These are phyloP conservation scores for Gloeostereum incarnatum DNA, from an alignment of 768 basidiomycete species.

Conservation along the genomic window DNA sequence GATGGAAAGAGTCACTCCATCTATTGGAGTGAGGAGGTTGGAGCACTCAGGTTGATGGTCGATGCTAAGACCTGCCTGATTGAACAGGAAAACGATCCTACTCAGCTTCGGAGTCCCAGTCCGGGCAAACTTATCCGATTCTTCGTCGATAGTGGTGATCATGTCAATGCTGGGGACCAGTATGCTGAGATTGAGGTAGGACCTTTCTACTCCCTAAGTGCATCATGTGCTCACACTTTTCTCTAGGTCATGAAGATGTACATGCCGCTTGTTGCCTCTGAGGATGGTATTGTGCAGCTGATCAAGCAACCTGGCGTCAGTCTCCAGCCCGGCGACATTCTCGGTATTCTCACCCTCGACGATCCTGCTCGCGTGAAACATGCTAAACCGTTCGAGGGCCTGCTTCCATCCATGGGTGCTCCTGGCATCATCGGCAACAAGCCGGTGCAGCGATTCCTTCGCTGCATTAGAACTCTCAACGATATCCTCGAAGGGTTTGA, in stretches of 20 bases:
- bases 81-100: constrained; percentile 99
- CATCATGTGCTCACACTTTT: constrained; percentile 5
- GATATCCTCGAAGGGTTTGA: constrained; percentile 97
- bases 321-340: constrained; percentile 92
- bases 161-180: constrained; percentile 91
- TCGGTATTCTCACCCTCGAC: constrained; percentile 93
- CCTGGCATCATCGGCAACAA: constrained; percentile 85
- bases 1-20: constrained; percentile 95
- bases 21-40: constrained; percentile 98
- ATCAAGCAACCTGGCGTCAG: constrained; percentile 98
- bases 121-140: constrained; percentile 95
- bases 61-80: constrained; percentile 98
- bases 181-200: constrained; percentile 96
- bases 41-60: constrained; percentile 84
- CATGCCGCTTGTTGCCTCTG: constrained; percentile 92
- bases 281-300: constrained; percentile 90
- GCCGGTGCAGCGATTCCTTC: constrained; percentile 76
- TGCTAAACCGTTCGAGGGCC: constrained; percentile 96
- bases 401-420: constrained; percentile 79
- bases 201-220: constrained; percentile 2
- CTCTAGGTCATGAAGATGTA: constrained; percentile 97
- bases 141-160: constrained; percentile 95
- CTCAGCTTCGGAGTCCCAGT: constrained; percentile 90
- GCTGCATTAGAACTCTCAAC: constrained; percentile 66
- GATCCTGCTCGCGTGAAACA: constrained; percentile 96